Evolutionary conservation across 768 basidiomycete species (phyloP).

Genomic region (Kwoniella heveanensis): DNA sequence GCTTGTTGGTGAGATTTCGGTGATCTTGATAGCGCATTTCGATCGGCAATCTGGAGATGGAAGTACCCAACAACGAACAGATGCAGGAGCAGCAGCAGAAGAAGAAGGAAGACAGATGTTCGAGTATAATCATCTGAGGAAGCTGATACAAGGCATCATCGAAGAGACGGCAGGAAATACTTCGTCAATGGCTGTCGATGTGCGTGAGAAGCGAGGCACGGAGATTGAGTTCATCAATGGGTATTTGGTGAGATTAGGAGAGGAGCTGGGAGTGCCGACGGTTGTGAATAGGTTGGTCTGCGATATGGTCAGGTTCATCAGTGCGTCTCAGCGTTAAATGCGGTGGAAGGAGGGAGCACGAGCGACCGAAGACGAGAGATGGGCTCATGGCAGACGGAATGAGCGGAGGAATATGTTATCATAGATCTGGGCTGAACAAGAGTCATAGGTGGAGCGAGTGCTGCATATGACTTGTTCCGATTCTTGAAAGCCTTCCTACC

Average conservation of each 20-base stretch:
- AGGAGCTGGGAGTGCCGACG: constrained; percentile 63
- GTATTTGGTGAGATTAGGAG: constrained; percentile 69
- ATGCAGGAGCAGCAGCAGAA: no score
- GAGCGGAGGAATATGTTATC: no score
- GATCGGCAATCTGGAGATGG: constrained; percentile 7
- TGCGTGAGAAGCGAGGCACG: constrained; percentile 65
- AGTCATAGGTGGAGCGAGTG: background rate
- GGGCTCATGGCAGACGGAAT: no score
- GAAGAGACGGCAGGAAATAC: constrained; percentile 66
- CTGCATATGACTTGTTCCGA: background rate
- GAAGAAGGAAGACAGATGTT: background rate
- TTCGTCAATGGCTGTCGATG: constrained; percentile 78
- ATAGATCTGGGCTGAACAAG: no score
- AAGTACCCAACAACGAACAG: no score
- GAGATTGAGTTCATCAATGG: constrained; percentile 85
- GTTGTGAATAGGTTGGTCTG: constrained; percentile 57
- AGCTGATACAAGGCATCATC: constrained; percentile 46
- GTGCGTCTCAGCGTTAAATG: constrained; percentile 9
- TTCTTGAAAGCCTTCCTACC: background rate
- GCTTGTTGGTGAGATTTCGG: constrained; percentile 68
- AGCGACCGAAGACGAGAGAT: background rate
- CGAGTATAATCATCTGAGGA: constrained; percentile 10
- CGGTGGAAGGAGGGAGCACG: background rate
- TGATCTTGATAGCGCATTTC: constrained; percentile 61
- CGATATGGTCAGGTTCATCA: constrained; percentile 51